Conservation (phyloP, 441 rosid genomes). For the Monsonia emarginata region DNA sequence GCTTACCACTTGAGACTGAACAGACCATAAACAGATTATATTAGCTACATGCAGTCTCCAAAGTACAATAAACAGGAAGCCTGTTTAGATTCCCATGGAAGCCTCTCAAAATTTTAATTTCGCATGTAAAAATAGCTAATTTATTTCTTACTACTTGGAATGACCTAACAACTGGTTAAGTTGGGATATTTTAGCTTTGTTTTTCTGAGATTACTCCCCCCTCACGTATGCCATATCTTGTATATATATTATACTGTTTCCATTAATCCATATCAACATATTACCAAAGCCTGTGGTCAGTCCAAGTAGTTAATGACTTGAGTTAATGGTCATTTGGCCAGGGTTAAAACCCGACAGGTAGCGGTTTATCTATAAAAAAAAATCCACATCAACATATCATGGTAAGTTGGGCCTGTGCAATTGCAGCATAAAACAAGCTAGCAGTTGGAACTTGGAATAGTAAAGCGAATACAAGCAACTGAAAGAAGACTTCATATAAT, state of each 20-base stretch:
- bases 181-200: neutral
- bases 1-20: constrained; percentile 27
- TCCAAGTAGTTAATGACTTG: too few species aligned
- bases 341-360: too few species aligned
- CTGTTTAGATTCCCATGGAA: too few species aligned
- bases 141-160: neutral
- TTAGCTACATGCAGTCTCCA: neutral
- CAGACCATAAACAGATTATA: neutral
- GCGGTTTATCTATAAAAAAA: too few species aligned
- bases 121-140: too few species aligned
- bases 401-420: neutral
- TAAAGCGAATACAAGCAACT: neutral
- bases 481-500: constrained; percentile 14
- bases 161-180: neutral
- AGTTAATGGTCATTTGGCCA: too few species aligned
- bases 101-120: too few species aligned
- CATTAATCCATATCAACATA: neutral
- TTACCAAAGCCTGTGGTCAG: too few species aligned
- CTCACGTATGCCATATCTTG: neutral
- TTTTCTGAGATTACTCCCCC: neutral
- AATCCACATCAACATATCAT: neutral
- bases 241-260: neutral
- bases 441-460: neutral
- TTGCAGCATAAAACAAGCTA: neutral
- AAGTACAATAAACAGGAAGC: neutral